These are phyloP conservation scores for Metschnikowia corniflorae DNA, from an alignment of 805 yeast species.

Conservation along the genomic window DNA sequence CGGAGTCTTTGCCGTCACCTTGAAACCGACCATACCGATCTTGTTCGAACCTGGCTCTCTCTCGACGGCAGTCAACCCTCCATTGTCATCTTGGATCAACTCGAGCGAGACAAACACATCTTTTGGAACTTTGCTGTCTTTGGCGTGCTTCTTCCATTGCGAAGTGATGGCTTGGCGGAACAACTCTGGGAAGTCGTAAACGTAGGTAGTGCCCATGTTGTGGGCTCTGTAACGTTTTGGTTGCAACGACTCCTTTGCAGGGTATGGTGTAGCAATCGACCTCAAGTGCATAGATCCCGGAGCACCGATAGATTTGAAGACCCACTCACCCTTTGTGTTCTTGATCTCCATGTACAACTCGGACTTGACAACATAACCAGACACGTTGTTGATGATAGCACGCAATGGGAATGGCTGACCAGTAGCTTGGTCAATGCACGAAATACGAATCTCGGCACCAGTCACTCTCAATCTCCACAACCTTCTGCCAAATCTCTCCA, in stretches of 20 bases:
- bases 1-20: conserved; percentile 86
- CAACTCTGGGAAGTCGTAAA: conserved; percentile 97
- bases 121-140: conserved; percentile 60
- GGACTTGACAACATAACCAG: conserved; percentile 95
- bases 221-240: conserved; percentile 99
- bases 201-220: conserved; percentile 96
- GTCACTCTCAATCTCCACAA: conserved; percentile 95
- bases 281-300: conserved; percentile 98
- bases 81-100: conserved; percentile 78
- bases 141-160: conserved; percentile 73
- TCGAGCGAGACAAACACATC: conserved; percentile 78
- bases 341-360: conserved; percentile 93
- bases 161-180: conserved; percentile 88
- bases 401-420: conserved; percentile 94
- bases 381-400: conserved; percentile 92
- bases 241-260: conserved; percentile 96
- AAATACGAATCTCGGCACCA: conserved; percentile 95
- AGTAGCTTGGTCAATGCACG: conserved; percentile 83
- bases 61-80: conserved; percentile 77
- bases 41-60: conserved; percentile 96
- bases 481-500: conserved; percentile 96
- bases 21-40: conserved; percentile 97
- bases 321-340: conserved; percentile 93
- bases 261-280: conserved; percentile 92
- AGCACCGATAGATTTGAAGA: conserved; percentile 89